Conservation (phyloP, 1,284 basidiomycete species). For the Blastosporella zonata region DNA sequence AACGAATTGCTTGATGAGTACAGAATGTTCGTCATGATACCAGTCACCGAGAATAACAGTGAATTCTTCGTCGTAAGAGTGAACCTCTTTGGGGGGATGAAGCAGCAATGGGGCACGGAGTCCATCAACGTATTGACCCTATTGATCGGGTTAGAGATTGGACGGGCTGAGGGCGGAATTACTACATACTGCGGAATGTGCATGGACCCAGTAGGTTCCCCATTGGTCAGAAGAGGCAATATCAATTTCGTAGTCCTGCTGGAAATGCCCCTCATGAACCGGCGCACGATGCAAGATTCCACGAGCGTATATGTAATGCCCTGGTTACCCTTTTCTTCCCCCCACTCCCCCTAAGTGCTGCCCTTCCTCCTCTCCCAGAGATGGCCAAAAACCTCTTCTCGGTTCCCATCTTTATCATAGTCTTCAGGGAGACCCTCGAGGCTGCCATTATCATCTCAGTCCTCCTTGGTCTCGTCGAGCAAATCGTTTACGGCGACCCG, state of each 20-base stretch:
- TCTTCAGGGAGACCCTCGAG: conserved; percentile 88
- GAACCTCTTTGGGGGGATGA: conserved; percentile 58
- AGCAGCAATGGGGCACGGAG: conserved; percentile 78
- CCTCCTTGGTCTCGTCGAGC: conserved; percentile 80
- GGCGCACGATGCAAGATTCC: not conserved
- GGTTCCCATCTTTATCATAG: conserved; percentile 84
- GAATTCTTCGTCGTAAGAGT: conserved; percentile 89
- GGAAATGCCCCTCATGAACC: no score
- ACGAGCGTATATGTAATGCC: not conserved
- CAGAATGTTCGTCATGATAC: conserved; percentile 77
- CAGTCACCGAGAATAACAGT: conserved; percentile 84
- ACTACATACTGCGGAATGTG: conserved; percentile 52
- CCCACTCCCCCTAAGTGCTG: not conserved
- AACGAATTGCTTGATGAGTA: conserved; percentile 71
- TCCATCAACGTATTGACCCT: conserved; percentile 89
- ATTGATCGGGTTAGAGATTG: conserved; percentile 4
- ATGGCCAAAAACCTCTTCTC: conserved; percentile 73
- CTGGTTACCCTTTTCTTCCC: not conserved
- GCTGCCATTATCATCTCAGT: conserved; percentile 88
- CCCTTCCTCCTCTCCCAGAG: conserved; percentile 13
- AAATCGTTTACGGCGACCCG: conserved; percentile 57
- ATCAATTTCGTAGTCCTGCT: conserved; percentile 81
- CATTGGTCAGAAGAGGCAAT: conserved; percentile 68
- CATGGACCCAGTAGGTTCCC: conserved; percentile 91
- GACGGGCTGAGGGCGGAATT: not conserved